Evolutionary conservation across 371 early-diverging fungal genomes (phyloP).

Genomic region (Parasitella parasitica): DNA sequence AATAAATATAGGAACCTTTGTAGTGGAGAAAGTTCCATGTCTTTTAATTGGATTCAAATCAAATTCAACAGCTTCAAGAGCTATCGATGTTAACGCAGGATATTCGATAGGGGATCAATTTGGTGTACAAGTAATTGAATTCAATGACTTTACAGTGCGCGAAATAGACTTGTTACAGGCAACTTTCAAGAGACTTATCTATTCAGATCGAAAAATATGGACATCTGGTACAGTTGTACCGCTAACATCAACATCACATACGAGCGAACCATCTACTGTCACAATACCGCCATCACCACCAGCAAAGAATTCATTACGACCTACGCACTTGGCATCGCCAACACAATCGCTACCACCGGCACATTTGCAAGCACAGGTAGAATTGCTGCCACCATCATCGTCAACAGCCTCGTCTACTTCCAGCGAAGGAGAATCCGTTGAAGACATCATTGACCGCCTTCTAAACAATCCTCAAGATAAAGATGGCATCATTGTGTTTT

Average conservation of each 20-base stretch:
- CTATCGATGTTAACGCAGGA: slow-evolving; percentile 31
- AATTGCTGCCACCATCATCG: not conserved
- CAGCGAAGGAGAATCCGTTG: not conserved
- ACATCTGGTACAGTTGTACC: too few relatives aligned
- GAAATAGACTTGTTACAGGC: slow-evolving; percentile 14
- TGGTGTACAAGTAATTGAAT: slow-evolving; percentile 29
- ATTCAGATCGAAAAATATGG: slow-evolving; percentile 3
- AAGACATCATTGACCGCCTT: not conserved
- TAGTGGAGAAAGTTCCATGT: slow-evolving; percentile 32
- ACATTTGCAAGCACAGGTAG: not conserved
- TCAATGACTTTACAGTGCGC: slow-evolving; percentile 20
- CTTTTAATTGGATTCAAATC: slow-evolving; percentile 39
- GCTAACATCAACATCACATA: too few relatives aligned
- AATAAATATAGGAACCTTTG: slow-evolving; percentile 21
- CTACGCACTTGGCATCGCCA: too few relatives aligned
- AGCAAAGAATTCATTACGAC: not conserved
- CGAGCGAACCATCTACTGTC: too few relatives aligned
- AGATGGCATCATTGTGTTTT: slow-evolving; percentile 34
- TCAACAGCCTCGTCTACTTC: not conserved
- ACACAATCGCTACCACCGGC: not conserved
- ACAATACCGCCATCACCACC: not conserved
- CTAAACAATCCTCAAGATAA: slow-evolving; percentile 18
- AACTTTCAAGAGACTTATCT: slow-evolving; percentile 5
- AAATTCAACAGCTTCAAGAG: slow-evolving; percentile 24
- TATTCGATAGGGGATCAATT: slow-evolving; percentile 33